A percentile compares a stretch with the other conserved stretches of the same genome.
Evolutionary conservation across 2,329 filamentous ascomycete species (phyloP).

Genomic region (Beauveria varroae): DNA sequence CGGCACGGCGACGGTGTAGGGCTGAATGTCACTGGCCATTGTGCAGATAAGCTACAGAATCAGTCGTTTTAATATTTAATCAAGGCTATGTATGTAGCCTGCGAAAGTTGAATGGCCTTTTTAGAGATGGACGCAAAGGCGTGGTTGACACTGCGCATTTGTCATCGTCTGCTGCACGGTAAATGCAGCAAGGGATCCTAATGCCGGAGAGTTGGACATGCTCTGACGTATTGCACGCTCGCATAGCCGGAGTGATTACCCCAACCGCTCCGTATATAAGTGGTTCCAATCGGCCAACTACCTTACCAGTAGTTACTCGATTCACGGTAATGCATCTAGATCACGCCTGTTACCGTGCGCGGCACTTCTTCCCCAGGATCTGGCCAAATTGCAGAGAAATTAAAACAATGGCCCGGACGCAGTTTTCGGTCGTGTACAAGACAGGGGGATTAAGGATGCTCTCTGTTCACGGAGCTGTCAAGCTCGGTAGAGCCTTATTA

Average conservation of each 20-base stretch:
- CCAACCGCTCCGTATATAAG: neutral
- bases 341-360: neutral
- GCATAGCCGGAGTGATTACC: neutral
- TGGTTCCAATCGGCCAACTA: neutral
- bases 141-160: neutral
- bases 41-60: neutral
- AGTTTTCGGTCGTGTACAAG: neutral
- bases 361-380: neutral
- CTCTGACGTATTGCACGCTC: neutral
- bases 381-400: neutral
- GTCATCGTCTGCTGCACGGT: neutral
- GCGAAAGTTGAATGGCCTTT: neutral
- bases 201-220: neutral
- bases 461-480: too few relatives aligned
- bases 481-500: too few relatives aligned
- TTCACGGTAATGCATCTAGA: neutral
- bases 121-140: neutral
- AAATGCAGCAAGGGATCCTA: neutral
- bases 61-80: neutral
- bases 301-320: neutral
- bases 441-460: too few relatives aligned
- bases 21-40: conserved; percentile 16
- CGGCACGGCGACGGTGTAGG: conserved; percentile 22
- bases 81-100: neutral
- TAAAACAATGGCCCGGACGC: too few relatives aligned